phyloP scores from a whole-genome alignment of 1,284 basidiomycete genomes.

The Apiotrichum gamsii region DNA sequence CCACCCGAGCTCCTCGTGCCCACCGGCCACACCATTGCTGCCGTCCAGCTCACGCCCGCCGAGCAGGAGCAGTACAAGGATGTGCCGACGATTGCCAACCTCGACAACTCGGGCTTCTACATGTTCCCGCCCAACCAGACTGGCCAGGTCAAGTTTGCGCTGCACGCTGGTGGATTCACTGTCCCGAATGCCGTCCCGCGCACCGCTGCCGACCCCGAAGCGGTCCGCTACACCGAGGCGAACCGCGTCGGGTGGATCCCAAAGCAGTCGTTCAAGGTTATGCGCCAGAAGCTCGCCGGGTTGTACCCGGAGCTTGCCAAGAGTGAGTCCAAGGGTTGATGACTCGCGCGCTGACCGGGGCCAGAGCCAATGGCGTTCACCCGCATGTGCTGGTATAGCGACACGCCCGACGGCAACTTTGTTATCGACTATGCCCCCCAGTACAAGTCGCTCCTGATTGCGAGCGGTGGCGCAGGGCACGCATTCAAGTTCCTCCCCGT shows the following conservation, averaged over 20 bases:
- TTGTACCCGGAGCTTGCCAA: conserved; percentile 67
- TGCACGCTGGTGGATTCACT: conserved; percentile 63
- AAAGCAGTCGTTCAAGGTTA: conserved; percentile 49
- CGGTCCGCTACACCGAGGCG: conserved; percentile 18
- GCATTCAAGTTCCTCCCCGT: conserved; percentile 71
- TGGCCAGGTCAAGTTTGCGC: conserved; percentile 65
- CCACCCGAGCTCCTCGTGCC: conserved; percentile 17
- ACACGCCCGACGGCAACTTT: conserved; percentile 61
- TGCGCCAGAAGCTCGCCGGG: conserved; percentile 54
- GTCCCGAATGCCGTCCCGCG: conserved; percentile 37
- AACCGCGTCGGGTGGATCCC: conserved; percentile 53
- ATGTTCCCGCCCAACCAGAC: conserved; percentile 70
- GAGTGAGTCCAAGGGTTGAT: too few relatives aligned
- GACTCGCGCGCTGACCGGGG: too few relatives aligned
- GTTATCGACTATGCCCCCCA: conserved; percentile 62
- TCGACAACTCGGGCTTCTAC: conserved; percentile 60
- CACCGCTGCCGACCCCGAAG: conserved; percentile 30
- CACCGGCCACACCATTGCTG: conserved; percentile 60
- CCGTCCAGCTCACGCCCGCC: conserved; percentile 61
- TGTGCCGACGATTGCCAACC: conserved; percentile 65
- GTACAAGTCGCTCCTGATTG: conserved; percentile 58
- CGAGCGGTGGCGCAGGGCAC: conserved; percentile 73
- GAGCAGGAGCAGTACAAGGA: conserved; percentile 58
- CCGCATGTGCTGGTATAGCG: conserved; percentile 69
- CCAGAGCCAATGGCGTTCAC: conserved; percentile 58